These are phyloP conservation scores for Aspergillus persii DNA, from an alignment of 2,329 filamentous ascomycete species.

Conservation along the genomic window DNA sequence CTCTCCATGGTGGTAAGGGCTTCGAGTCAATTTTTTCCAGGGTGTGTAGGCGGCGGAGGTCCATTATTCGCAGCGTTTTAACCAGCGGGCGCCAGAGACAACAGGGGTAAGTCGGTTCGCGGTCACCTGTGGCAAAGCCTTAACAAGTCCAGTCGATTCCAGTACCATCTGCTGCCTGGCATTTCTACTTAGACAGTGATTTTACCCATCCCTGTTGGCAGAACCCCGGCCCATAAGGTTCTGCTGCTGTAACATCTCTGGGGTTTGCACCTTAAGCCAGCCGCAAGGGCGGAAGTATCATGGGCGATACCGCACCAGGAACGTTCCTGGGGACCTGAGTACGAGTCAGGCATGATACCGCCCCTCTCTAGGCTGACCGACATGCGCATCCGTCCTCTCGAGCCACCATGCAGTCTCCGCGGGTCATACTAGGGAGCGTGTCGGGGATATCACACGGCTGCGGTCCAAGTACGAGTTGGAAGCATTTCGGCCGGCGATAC, in stretches of 20 bases:
- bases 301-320: background rate
- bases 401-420: background rate
- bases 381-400: background rate
- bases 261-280: background rate
- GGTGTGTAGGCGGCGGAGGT: too few species aligned
- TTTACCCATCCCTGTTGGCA: slow-evolving; percentile 3
- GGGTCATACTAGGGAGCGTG: background rate
- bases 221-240: background rate
- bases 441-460: background rate
- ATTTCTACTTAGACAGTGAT: slow-evolving; percentile 4
- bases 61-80: too few species aligned
- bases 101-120: slow-evolving; percentile 1
- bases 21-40: too few species aligned
- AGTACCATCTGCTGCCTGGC: slow-evolving; percentile 5
- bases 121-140: slow-evolving; percentile 8
- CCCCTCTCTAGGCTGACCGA: background rate
- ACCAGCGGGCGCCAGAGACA: too few species aligned
- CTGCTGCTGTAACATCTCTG: background rate
- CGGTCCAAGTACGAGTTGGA: background rate
- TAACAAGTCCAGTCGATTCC: slow-evolving; percentile 8
- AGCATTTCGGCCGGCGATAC: background rate
- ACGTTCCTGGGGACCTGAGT: background rate
- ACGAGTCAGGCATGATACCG: background rate
- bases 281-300: background rate
- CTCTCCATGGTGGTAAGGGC: too few species aligned